Evolutionary conservation across 805 yeast species (phyloP), one percentile per base, ranked within the genome.

Genomic region (Sungouiella blattae): DNA sequence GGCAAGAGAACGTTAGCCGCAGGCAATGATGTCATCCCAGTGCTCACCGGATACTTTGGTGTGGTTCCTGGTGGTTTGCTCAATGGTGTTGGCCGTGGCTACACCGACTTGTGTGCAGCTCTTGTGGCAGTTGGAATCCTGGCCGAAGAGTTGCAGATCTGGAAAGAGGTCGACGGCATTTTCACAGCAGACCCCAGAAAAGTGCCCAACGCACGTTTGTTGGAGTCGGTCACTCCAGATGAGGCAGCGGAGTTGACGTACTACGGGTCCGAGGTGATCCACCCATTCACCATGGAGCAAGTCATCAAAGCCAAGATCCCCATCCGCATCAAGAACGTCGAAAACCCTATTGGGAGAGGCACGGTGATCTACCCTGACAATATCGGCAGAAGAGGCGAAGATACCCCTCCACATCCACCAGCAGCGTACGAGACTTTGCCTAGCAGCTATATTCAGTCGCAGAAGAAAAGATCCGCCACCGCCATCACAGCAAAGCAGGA

Each of bases 111-210:
- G 50, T 93, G 98, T 70, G 98, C 98, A 13, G 98, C 98, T 1
- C 72, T 93, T 53, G 76, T 88, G 26, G 96, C 98, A 0, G 98
- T 93, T 18, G 98, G 97, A 1, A 63, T 83, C 32, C 77, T 73
- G 43, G 97, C 98, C 4, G 94, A 87, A 29, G 98, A 93, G 63
- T 71, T 93, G 43, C 98, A 93, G 66, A 87, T 93, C 32, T 93
- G 98, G 98, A 93, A 93, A 53, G 98, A 93, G 67, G 98, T 93
- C 34, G 98, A 93, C 58, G 98, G 98, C 51, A 93, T 93, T 26
- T 93, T 93, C 69, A 89, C 98, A 0, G 98, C 98, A 3, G 98
- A 93, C 58, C 98, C 98, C 26, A 73, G 98, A 42, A 93, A 93
- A 52, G 98, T 93, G 18, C 83, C 88, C 24, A 79, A 78, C 37